These are phyloP conservation scores for Trifolium repens DNA, from an alignment of 306 rosid genomes.

Conservation along the genomic window DNA sequence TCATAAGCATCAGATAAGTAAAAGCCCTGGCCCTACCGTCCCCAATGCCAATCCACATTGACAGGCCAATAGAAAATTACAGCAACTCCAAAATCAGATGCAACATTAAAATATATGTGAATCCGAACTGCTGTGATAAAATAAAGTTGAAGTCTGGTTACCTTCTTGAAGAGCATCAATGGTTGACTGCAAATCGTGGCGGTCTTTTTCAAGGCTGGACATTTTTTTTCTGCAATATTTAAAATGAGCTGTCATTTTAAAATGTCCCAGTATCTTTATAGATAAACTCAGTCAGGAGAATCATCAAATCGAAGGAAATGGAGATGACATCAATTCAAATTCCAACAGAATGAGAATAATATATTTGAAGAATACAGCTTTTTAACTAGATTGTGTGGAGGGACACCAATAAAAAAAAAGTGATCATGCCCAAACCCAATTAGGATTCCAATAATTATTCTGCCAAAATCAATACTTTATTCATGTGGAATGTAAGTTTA, in stretches of 20 bases:
- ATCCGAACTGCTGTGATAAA: constrained; percentile 31
- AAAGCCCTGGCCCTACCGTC: constrained; percentile 23
- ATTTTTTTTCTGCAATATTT: constrained; percentile 75
- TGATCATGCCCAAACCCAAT: constrained; percentile 1
- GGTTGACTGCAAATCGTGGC: constrained; percentile 83
- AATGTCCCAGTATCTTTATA: constrained; percentile 18
- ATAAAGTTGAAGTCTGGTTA: constrained; percentile 44
- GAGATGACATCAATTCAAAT: constrained; percentile 21
- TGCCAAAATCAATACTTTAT: background rate
- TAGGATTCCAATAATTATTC: background rate
- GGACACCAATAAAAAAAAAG: constrained; percentile 9
- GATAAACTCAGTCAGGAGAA: constrained; percentile 5
- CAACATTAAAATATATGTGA: constrained; percentile 19
- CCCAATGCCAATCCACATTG: background rate
- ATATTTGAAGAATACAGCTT: background rate
- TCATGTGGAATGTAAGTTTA: constrained; percentile 1
- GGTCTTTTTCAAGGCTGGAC: constrained; percentile 85
- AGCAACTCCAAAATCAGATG: constrained; percentile 3
- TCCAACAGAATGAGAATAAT: background rate
- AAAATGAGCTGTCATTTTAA: constrained; percentile 37
- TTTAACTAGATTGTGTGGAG: background rate
- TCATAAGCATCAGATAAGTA: constrained; percentile 18
- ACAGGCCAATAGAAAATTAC: constrained; percentile 22
- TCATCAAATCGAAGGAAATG: constrained; percentile 31
- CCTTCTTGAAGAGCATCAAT: constrained; percentile 93